phyloP scores from a whole-genome alignment of 2,329 filamentous ascomycete species.

The Coleophoma crateriformis region DNA sequence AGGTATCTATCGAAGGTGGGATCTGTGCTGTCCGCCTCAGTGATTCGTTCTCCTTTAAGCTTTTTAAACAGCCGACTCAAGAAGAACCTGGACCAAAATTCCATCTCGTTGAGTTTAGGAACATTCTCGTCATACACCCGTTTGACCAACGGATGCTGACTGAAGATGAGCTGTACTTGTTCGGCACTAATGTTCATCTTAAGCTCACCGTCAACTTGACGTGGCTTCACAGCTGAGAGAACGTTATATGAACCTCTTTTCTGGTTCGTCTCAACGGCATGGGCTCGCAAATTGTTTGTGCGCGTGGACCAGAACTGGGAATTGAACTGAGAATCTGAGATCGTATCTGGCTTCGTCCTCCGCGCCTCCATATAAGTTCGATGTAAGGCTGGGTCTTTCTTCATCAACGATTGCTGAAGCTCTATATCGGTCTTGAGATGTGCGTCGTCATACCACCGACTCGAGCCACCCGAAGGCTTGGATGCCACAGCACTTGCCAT shows the following conservation, averaged over 20 bases:
- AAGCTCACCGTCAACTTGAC: constrained; percentile 66
- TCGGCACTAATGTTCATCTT: constrained; percentile 84
- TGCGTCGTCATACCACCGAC: constrained; percentile 75
- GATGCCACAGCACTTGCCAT: constrained; percentile 65
- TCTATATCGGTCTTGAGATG: constrained; percentile 72
- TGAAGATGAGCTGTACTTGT: constrained; percentile 89
- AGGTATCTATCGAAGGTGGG: constrained; percentile 82
- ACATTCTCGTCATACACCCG: constrained; percentile 92
- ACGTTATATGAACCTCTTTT: constrained; percentile 90
- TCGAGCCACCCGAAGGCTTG: constrained; percentile 37
- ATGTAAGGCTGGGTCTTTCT: constrained; percentile 68
- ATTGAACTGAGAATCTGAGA: constrained; percentile 77
- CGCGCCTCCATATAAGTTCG: constrained; percentile 85
- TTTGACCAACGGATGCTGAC: constrained; percentile 85
- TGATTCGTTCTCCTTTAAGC: constrained; percentile 81
- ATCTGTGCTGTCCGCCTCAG: constrained; percentile 71
- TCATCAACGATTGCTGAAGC: constrained; percentile 83
- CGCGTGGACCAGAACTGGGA: constrained; percentile 92
- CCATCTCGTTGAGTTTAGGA: constrained; percentile 68
- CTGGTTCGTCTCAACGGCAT: constrained; percentile 85
- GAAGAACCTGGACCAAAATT: constrained; percentile 95
- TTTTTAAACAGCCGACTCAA: constrained; percentile 86
- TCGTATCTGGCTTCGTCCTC: constrained; percentile 75
- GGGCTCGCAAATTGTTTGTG: constrained; percentile 77
- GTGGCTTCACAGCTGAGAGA: constrained; percentile 80